These are phyloP conservation scores for Pisolithus albus DNA, from an alignment of 768 basidiomycete genomes.

Conservation along the genomic window DNA sequence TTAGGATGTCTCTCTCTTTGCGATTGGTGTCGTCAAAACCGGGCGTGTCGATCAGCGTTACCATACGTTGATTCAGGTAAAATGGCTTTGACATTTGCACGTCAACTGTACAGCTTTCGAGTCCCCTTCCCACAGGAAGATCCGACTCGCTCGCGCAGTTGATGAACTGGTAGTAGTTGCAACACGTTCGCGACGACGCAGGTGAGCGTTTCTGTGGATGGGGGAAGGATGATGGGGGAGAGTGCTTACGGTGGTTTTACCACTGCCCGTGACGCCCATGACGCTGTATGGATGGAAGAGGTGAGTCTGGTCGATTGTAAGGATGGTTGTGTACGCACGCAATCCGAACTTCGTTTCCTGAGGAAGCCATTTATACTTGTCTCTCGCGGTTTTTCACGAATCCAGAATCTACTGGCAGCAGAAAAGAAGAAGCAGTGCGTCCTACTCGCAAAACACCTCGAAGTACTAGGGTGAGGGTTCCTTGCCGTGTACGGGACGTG, in stretches of 20 bases:
- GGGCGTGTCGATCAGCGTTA: constrained; percentile 47
- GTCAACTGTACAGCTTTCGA: constrained; percentile 39
- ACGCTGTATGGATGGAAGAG: constrained; percentile 2
- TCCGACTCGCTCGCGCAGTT: constrained; percentile 39
- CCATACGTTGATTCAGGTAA: constrained; percentile 30
- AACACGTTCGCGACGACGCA: too few relatives aligned
- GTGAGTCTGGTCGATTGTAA: not conserved
- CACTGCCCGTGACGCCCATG: constrained; percentile 14
- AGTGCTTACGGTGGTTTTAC: constrained; percentile 12
- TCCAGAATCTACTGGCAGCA: too few relatives aligned
- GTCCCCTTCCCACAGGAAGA: constrained; percentile 32
- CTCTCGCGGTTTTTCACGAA: too few relatives aligned
- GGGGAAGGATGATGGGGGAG: not conserved
- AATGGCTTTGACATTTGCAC: constrained; percentile 36
- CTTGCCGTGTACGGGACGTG: too few relatives aligned
- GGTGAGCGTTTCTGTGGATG: not conserved
- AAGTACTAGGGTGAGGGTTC: too few relatives aligned
- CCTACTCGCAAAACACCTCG: too few relatives aligned
- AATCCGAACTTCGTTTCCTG: constrained; percentile 4
- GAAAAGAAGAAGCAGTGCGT: too few relatives aligned
- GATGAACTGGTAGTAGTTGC: constrained; percentile 33
- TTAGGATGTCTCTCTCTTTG: constrained; percentile 38
- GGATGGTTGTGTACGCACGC: constrained; percentile 3
- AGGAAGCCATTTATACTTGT: not conserved
- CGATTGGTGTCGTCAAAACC: constrained; percentile 45